These are phyloP conservation scores for Populus pruinosa DNA, from an alignment of 345 rosid species.

Conservation along the genomic window DNA sequence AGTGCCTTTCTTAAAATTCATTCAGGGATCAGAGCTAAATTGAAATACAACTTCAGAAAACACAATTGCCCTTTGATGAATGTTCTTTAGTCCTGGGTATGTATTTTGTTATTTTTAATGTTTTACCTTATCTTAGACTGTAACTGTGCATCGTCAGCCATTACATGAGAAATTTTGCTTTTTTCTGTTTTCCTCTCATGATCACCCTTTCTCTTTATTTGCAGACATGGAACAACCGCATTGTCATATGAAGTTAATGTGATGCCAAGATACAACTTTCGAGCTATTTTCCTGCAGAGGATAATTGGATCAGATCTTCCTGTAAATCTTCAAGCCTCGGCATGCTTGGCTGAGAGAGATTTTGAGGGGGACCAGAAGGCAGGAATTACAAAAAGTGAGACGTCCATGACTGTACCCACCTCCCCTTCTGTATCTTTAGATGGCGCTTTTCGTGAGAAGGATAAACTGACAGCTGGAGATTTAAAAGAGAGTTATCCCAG, in stretches of 20 bases:
- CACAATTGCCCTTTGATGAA: not conserved
- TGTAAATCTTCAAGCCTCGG: conserved; percentile 85
- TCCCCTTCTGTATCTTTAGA: conserved; percentile 34
- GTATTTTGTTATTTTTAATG: not conserved
- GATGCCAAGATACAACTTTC: conserved; percentile 86
- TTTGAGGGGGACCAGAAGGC: conserved; percentile 42
- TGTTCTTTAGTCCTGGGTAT: not conserved
- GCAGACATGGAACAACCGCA: conserved; percentile 55
- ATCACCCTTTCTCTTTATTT: conserved; percentile 3
- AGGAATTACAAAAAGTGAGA: conserved; percentile 26
- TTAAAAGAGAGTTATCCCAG: conserved; percentile 29
- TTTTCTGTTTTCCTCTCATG: not conserved
- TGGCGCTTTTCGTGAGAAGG: conserved; percentile 28
- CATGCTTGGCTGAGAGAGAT: conserved; percentile 66
- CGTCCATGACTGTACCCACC: conserved; percentile 23
- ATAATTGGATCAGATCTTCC: conserved; percentile 94
- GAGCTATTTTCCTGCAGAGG: conserved; percentile 88
- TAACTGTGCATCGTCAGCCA: not conserved
- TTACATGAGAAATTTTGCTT: not conserved
- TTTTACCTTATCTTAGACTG: conserved; percentile 8
- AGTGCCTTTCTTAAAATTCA: not conserved
- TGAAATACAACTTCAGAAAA: not conserved
- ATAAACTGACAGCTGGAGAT: conserved; percentile 24
- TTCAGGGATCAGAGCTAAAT: too few relatives aligned
- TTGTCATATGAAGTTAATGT: conserved; percentile 87